Percentiles rank a stretch among this genome's conserved stretches.
Evolutionary conservation across 768 basidiomycete genomes (phyloP).

Genomic region (Boletus eberwhitei): DNA sequence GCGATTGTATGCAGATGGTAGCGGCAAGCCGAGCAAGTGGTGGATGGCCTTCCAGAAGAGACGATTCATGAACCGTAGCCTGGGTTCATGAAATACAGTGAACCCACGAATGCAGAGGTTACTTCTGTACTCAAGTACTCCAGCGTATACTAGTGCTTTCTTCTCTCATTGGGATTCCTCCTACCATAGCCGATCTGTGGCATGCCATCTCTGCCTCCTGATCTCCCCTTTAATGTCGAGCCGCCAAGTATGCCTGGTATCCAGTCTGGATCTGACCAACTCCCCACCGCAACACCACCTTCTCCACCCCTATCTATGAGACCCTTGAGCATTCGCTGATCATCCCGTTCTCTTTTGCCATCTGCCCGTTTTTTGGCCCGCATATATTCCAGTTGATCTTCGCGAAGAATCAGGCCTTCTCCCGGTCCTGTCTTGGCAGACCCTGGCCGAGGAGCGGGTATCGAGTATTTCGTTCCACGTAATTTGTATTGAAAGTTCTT

Average conservation of each 20-base stretch:
- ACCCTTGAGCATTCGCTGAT: conserved; percentile 60
- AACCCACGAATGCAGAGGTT: background rate
- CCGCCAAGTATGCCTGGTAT: conserved; percentile 75
- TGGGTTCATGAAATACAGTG: conserved; percentile 50
- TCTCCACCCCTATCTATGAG: conserved; percentile 50
- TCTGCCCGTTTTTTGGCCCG: conserved; percentile 78
- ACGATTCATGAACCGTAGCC: conserved; percentile 90
- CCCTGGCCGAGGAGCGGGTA: conserved; percentile 87
- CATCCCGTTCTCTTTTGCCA: conserved; percentile 71
- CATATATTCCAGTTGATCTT: conserved; percentile 88
- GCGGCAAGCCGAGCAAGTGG: conserved; percentile 97
- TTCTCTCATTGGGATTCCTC: conserved; percentile 85
- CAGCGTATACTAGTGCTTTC: conserved; percentile 38
- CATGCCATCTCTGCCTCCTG: conserved; percentile 59
- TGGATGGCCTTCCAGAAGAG: conserved; percentile 99
- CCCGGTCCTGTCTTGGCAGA: conserved; percentile 81
- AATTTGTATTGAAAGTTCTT: conserved; percentile 91
- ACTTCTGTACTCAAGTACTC: conserved; percentile 15
- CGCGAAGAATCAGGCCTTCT: conserved; percentile 82
- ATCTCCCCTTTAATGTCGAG: conserved; percentile 59
- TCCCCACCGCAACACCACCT: conserved; percentile 55
- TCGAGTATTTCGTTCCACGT: conserved; percentile 89
- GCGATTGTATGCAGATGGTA: conserved; percentile 87
- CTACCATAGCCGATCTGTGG: conserved; percentile 85
- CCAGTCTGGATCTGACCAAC: conserved; percentile 98